A percentile compares a stretch with the other conserved stretches of the same genome.
Conservation (phyloP, 148 eudicot species). For the Amaranthus palmeri region DNA sequence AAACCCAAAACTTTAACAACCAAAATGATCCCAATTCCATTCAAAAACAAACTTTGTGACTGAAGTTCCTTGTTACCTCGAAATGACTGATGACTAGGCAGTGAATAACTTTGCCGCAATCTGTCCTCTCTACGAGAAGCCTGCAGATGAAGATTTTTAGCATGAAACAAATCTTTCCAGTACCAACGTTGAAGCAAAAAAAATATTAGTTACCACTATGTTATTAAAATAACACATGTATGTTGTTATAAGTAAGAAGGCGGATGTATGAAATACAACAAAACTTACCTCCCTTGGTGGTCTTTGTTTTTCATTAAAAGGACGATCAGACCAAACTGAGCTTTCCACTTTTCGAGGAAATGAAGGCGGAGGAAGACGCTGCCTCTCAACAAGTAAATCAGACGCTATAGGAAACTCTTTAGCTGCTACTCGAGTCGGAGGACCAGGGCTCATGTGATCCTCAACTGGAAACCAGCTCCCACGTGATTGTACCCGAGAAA, state of each 20-base stretch:
- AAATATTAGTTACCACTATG: not conserved
- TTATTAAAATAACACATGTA: no score
- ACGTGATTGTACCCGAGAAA: constrained; percentile 53
- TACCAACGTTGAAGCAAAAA: not conserved
- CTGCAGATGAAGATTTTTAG: constrained; percentile 33
- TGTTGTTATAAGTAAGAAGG: not conserved
- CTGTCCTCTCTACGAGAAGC: constrained; percentile 64
- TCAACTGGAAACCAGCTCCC: constrained; percentile 77
- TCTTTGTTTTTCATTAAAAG: constrained; percentile 51
- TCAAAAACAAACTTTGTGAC: not conserved
- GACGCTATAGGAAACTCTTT: constrained; percentile 46
- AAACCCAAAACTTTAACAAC: no score
- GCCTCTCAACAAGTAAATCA: constrained; percentile 60
- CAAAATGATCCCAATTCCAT: no score
- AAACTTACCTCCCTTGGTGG: constrained; percentile 67
- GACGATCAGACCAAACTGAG: constrained; percentile 48
- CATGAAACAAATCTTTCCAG: constrained; percentile 1
- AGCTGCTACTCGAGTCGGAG: constrained; percentile 35
- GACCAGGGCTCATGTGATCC: constrained; percentile 66
- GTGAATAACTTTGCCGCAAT: constrained; percentile 40
- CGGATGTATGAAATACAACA: not conserved
- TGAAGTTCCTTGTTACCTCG: constrained; percentile 41
- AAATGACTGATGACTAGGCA: constrained; percentile 45
- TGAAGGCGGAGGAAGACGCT: constrained; percentile 53
- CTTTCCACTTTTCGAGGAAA: constrained; percentile 54